phyloP scores from a whole-genome alignment of 805 yeast species.

The Yamadazyma phyllophila region DNA sequence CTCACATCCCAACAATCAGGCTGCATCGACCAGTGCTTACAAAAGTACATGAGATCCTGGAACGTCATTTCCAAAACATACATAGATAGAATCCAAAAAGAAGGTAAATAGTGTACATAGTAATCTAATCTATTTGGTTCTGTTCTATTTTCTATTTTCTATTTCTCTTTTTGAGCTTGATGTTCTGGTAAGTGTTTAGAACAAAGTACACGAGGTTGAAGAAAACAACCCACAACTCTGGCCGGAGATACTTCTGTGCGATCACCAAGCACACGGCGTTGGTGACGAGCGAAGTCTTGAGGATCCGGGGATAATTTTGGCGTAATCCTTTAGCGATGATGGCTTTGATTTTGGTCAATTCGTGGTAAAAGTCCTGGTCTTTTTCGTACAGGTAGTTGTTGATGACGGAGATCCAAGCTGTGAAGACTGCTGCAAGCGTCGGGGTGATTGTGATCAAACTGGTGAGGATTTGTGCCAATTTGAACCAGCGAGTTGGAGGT shows the following conservation, averaged over 20 bases:
- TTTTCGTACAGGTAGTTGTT: conserved; percentile 29
- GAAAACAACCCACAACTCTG: conserved; percentile 64
- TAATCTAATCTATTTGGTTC: not conserved
- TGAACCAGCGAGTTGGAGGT: conserved; percentile 21
- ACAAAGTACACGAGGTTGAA: conserved; percentile 57
- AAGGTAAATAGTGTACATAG: conserved; percentile 21
- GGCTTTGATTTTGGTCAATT: conserved; percentile 14
- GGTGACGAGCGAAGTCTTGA: conserved; percentile 54
- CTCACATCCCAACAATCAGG: conserved; percentile 52
- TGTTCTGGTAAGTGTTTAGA: conserved; percentile 61
- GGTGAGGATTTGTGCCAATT: conserved; percentile 48
- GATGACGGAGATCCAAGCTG: conserved; percentile 52
- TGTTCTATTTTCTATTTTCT: not conserved
- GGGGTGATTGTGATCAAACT: conserved; percentile 60
- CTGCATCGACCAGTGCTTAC: conserved; percentile 76
- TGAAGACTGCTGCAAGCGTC: conserved; percentile 44
- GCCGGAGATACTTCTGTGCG: conserved; percentile 57
- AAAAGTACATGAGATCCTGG: conserved; percentile 91
- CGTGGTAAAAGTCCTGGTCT: conserved; percentile 15
- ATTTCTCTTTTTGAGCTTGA: conserved; percentile 35
- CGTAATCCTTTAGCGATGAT: conserved; percentile 34
- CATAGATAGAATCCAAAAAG: conserved; percentile 63
- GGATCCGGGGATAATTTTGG: conserved; percentile 44
- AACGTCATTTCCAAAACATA: conserved; percentile 76
- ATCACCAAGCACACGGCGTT: conserved; percentile 49